Evolutionary conservation across 1,284 basidiomycete species (phyloP).

Genomic region (Ceratobasidium sp.): DNA sequence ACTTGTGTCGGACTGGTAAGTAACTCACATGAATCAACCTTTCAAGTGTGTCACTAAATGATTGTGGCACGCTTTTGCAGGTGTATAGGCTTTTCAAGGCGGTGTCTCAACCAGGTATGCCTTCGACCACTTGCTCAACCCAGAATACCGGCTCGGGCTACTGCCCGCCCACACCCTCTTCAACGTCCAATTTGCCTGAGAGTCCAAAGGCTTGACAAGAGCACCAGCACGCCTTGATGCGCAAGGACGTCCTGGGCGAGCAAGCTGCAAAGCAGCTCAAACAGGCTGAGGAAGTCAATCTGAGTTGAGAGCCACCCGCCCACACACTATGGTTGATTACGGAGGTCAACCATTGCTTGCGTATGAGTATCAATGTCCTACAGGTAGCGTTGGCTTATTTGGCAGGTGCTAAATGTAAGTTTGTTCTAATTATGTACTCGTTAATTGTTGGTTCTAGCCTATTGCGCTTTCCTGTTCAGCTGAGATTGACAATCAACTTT

Average conservation of each 20-base stretch:
- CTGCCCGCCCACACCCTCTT: conserved; percentile 24
- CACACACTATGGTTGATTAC: neutral
- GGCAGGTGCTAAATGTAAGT: conserved; percentile 24
- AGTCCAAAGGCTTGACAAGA: conserved; percentile 3
- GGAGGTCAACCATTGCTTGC: conserved; percentile 2
- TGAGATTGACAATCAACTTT: conserved; percentile 8
- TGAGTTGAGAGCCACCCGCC: no score
- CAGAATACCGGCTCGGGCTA: neutral
- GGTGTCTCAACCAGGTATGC: neutral
- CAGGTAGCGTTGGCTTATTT: conserved; percentile 45
- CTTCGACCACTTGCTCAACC: neutral
- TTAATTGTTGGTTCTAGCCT: no score
- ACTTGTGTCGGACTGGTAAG: neutral
- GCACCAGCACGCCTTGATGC: conserved; percentile 31
- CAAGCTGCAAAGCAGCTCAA: no score
- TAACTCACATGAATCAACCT: no score
- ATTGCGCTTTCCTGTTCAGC: neutral
- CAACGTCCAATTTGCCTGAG: conserved; percentile 13
- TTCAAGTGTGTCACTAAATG: no score
- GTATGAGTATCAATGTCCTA: conserved; percentile 41
- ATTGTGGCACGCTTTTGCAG: conserved; percentile 4
- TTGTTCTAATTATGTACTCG: no score
- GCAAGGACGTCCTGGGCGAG: neutral
- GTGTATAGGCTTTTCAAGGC: conserved; percentile 15
- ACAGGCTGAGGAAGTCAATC: no score